Base-by-base conservation (phyloP, 106 monocot genomes). In the Ottelia alismoides region DNA sequence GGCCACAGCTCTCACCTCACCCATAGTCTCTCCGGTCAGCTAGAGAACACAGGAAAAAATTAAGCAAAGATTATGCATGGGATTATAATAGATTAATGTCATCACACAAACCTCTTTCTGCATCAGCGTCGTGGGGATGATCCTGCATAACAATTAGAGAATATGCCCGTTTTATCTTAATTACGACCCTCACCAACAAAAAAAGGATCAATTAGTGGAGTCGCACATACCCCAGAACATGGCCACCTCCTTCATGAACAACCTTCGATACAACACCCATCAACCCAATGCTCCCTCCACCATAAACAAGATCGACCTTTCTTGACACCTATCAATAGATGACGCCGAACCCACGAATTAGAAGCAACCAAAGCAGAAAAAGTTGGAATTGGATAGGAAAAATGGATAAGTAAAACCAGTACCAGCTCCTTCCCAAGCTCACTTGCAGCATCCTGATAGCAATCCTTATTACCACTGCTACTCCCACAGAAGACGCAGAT, bases 111-210 rank as follows among this genome's bases (percentile, higher is more conserved):
- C 78, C 78, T 83, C 83, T 62, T 75, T 83, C 48, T 49, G 20
- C 78, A 83, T 83, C n/a, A 83, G 56, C n/a, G 74, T 68, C 27
- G 60, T 63, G 16, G 83, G 83, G 20, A 83, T 78, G 19, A 83
- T 67, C 52, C 83, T 83, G 16, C 23, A 27, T 40, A 25, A 0
- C 2, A 29, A 31, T 43, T 6, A 14, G 14, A 6, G 12, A 20
- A 59, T n/a, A n/a, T n/a, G n/a, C n/a, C n/a, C n/a, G n/a, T n/a
- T n/a, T n/a, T n/a, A n/a, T n/a, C n/a, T n/a, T n/a, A n/a, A n/a
- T n/a, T n/a, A n/a, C n/a, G n/a, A n/a, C n/a, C n/a, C n/a, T n/a
- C n/a, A n/a, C n/a, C n/a, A n/a, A n/a, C n/a, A n/a, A 26, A 29
- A 1, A 16, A 43, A 14, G 6, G 40, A 43, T 43, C 1, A 51